Base-by-base conservation (phyloP, 371 early-diverging fungal genomes). In the Apophysomyces sp. region DNA sequence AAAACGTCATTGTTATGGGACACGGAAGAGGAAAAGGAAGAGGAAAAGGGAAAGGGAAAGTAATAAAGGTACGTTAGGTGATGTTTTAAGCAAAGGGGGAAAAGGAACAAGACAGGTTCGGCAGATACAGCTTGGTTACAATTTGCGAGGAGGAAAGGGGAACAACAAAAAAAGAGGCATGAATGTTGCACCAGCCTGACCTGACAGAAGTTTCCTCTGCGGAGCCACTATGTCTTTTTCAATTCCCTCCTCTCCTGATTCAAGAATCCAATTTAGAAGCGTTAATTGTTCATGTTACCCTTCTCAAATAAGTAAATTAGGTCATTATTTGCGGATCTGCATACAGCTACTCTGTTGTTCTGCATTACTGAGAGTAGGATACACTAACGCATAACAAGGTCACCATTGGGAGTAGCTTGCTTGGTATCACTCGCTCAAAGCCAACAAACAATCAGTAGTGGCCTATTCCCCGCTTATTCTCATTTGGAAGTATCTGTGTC, bases 1-100 rank as follows among this genome's bases (percentile, higher is more conserved):
- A 80, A 65, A 80, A 80, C 3, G 77, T 73, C 80, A 80, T 80
- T 55, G n/a, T 49, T 44, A 0, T 44, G 49, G 49, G 21, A 4
- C 24, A 18, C 49, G 21, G 21, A n/a, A 9, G 49, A 21, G 18
- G 16, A 9, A 16, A 21, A 44, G 21, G 9, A 44, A 4, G 16
- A 44, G 24, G 11, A 41, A 41, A n/a, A 13, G n/a, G 40, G 16
- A 44, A 44, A 44, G 49, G 24, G 4, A 44, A 21, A 26, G 11
- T 34, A 34, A 34, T 8, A 13, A 11, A 34, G 8, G 13, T 34
- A 34, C 8, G 34, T 8, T 8, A 34, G 13, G 34, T 34, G 34
- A 13, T 8, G 13, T 1, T 34, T 11, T 34, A 34, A 34, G 34
- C 34, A 11, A 44, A 21, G 49, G 21, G 21, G 21, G 21, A 16